phyloP scores from a whole-genome alignment of 257 asterid species.

The Henckelia pumila region DNA sequence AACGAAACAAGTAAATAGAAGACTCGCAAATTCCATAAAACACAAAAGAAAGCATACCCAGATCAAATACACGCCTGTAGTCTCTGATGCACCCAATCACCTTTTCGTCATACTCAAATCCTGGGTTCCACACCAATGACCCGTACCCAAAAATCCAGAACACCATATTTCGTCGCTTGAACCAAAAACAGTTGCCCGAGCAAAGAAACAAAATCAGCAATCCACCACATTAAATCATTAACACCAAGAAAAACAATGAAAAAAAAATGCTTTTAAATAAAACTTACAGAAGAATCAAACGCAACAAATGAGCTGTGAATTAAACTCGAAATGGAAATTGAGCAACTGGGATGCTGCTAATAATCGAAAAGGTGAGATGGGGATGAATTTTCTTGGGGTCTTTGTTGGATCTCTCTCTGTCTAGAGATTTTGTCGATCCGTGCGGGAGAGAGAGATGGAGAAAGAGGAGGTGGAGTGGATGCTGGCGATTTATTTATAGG shows the following conservation, averaged over 20 bases:
- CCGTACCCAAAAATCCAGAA: slow-evolving; percentile 77
- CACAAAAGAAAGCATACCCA: slow-evolving; percentile 39
- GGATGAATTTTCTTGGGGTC: background rate
- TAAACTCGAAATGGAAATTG: background rate
- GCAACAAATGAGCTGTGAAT: background rate
- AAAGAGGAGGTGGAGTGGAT: background rate
- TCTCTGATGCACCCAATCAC: slow-evolving; percentile 59
- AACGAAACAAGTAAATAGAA: background rate
- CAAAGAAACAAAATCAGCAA: background rate
- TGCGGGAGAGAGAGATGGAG: background rate
- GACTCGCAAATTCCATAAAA: background rate
- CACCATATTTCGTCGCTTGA: slow-evolving; percentile 34
- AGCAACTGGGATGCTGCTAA: background rate
- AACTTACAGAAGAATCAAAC: background rate
- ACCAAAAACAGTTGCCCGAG: background rate
- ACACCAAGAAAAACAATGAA: background rate
- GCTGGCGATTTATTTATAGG: background rate
- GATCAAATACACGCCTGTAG: slow-evolving; percentile 68
- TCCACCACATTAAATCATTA: background rate
- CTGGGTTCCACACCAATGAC: slow-evolving; percentile 86
- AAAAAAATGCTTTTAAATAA: too few relatives aligned
- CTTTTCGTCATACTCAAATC: slow-evolving; percentile 61
- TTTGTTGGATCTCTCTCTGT: background rate
- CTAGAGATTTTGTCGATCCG: background rate
- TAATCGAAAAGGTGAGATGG: background rate